Conservation (phyloP, 441 rosid species). For the Euphorbia schlechtendalii region DNA sequence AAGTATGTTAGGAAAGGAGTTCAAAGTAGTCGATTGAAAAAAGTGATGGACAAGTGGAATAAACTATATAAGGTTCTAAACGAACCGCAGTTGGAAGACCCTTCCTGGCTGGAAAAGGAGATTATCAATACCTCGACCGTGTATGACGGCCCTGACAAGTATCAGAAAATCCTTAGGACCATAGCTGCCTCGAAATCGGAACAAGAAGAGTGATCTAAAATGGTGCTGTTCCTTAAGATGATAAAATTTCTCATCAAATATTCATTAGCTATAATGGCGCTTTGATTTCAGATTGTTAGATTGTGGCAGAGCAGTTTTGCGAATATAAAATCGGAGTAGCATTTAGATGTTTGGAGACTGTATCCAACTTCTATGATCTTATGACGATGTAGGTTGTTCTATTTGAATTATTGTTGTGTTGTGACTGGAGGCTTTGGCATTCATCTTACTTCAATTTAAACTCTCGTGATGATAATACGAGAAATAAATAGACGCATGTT, state of each 20-base stretch:
- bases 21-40: constrained; percentile 49
- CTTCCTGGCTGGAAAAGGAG: constrained; percentile 52
- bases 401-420: neutral
- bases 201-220: constrained; percentile 1
- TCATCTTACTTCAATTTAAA: too few relatives aligned
- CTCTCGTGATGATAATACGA: too few relatives aligned
- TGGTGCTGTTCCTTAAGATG: neutral
- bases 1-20: constrained; percentile 42
- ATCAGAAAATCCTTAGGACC: constrained; percentile 26
- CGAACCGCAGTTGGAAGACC: constrained; percentile 29
- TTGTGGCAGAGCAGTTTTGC: constrained; percentile 4
- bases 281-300: neutral
- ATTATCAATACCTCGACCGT: constrained; percentile 52
- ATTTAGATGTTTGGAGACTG: neutral
- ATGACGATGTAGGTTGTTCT: too few relatives aligned
- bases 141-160: constrained; percentile 59
- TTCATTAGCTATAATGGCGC: neutral
- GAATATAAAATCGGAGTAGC: neutral
- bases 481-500: too few relatives aligned
- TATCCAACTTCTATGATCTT: neutral
- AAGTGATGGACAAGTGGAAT: constrained; percentile 44
- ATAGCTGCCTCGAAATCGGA: constrained; percentile 12
- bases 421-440: neutral
- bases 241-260: neutral
- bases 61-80: constrained; percentile 25